phyloP scores from a whole-genome alignment of 805 yeast species.

The Maudiozyma barnettii region DNA sequence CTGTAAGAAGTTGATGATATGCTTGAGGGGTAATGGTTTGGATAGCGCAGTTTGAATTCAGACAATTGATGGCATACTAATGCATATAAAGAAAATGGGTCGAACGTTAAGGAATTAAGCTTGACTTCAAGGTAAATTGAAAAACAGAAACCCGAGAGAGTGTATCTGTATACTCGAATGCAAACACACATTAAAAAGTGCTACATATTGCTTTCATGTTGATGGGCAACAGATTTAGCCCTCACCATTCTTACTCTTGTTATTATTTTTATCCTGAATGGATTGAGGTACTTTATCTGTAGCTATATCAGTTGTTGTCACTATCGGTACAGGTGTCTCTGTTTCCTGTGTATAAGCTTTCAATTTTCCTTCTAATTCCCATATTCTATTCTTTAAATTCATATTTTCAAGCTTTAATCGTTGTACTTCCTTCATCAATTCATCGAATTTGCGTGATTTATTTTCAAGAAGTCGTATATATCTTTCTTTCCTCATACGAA shows the following conservation, averaged over 20 bases:
- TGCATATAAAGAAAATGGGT: too few relatives aligned
- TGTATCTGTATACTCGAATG: too few relatives aligned
- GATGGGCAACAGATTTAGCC: neutral
- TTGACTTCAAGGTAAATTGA: too few relatives aligned
- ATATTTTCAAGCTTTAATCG: slow-evolving; percentile 5
- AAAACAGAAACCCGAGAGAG: too few relatives aligned
- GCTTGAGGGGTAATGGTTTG: too few relatives aligned
- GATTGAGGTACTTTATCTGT: neutral
- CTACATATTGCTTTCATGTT: neutral
- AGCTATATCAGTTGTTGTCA: neutral
- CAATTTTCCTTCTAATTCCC: slow-evolving; percentile 5
- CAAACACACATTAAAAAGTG: too few relatives aligned
- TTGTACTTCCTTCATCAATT: slow-evolving; percentile 41
- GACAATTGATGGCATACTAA: too few relatives aligned
- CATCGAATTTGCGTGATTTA: slow-evolving; percentile 53
- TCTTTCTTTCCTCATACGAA: slow-evolving; percentile 72
- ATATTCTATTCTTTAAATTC: slow-evolving; percentile 2
- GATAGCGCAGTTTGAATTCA: too few relatives aligned
- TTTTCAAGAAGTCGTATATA: slow-evolving; percentile 71
- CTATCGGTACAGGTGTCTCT: neutral
- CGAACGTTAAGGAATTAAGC: too few relatives aligned
- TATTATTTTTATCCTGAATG: neutral
- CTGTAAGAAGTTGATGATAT: too few relatives aligned
- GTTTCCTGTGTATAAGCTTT: neutral
- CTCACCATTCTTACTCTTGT: neutral